phyloP scores from a whole-genome alignment of 768 basidiomycete species.

The Guyanaporus albipodus region DNA sequence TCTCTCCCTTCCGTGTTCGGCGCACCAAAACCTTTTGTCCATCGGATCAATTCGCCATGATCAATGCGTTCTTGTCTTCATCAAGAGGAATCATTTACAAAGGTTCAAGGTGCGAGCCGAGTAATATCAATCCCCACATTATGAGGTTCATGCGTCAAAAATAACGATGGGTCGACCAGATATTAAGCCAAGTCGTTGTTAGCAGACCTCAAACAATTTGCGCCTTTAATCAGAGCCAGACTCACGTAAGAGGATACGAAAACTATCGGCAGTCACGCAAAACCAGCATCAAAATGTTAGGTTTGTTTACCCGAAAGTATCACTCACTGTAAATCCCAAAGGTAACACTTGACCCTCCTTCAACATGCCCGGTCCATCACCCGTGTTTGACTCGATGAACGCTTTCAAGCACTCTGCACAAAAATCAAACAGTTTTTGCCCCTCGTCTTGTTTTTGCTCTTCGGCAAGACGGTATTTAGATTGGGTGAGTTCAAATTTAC shows the following conservation, averaged over 20 bases:
- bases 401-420: constrained; percentile 91
- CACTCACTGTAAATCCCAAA: constrained; percentile 86
- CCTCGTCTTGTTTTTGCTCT: constrained; percentile 98
- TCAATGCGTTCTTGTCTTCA: constrained; percentile 89
- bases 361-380: constrained; percentile 44
- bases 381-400: constrained; percentile 76
- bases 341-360: constrained; percentile 61
- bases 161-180: neutral
- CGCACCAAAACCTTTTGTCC: constrained; percentile 99
- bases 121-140: neutral
- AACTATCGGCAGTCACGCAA: constrained; percentile 48
- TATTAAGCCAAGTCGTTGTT: neutral
- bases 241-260: constrained; percentile 92
- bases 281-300: constrained; percentile 4
- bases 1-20: constrained; percentile 88
- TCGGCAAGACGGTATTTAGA: constrained; percentile 96
- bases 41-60: constrained; percentile 90
- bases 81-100: neutral
- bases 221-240: constrained; percentile 11
- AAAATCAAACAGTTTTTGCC: constrained; percentile 93
- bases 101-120: neutral
- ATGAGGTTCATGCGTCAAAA: neutral
- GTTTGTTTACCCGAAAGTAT: neutral
- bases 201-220: neutral
- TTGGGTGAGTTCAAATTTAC: constrained; percentile 97